Evolutionary conservation across 2,329 filamentous ascomycete genomes (phyloP).

Genomic region (Colletotrichum sp.): DNA sequence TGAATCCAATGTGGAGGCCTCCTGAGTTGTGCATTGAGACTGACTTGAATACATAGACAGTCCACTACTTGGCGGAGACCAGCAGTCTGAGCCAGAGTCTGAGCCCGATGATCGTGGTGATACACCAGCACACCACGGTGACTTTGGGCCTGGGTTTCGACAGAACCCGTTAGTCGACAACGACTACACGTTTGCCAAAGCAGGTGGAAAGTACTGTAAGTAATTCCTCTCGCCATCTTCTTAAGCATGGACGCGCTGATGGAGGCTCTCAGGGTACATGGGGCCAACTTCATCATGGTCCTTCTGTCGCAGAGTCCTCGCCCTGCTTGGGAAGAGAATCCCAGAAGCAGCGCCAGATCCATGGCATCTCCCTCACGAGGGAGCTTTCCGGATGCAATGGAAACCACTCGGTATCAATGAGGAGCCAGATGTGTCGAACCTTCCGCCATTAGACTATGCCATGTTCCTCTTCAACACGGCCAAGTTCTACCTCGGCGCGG

Average conservation of each 20-base stretch:
- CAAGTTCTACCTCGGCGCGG: constrained; percentile 27
- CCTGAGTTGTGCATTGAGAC: not conserved
- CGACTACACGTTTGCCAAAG: constrained; percentile 34
- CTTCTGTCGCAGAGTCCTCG: constrained; percentile 36
- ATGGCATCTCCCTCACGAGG: constrained; percentile 34
- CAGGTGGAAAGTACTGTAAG: constrained; percentile 34
- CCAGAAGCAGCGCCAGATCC: constrained; percentile 36
- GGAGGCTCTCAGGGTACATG: constrained; percentile 32
- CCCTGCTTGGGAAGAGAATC: constrained; percentile 33
- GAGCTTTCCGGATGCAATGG: constrained; percentile 31
- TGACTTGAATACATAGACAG: not conserved
- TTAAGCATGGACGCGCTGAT: not conserved
- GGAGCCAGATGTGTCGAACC: constrained; percentile 30
- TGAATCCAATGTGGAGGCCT: not conserved
- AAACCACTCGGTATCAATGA: constrained; percentile 26
- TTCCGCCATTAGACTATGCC: constrained; percentile 27
- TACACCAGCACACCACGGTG: not conserved
- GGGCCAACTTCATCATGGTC: constrained; percentile 40
- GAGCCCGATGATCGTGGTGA: not conserved
- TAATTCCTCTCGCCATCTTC: not conserved
- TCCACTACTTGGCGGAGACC: not conserved
- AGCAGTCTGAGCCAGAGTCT: constrained; percentile 1
- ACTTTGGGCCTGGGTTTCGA: constrained; percentile 13
- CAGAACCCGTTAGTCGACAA: constrained; percentile 35
- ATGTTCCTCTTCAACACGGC: constrained; percentile 27